A percentile compares a stretch with the other conserved stretches of the same genome.
phyloP scores from a whole-genome alignment of 495 filamentous ascomycete genomes.

The Podospora bellae-mahoneyi region DNA sequence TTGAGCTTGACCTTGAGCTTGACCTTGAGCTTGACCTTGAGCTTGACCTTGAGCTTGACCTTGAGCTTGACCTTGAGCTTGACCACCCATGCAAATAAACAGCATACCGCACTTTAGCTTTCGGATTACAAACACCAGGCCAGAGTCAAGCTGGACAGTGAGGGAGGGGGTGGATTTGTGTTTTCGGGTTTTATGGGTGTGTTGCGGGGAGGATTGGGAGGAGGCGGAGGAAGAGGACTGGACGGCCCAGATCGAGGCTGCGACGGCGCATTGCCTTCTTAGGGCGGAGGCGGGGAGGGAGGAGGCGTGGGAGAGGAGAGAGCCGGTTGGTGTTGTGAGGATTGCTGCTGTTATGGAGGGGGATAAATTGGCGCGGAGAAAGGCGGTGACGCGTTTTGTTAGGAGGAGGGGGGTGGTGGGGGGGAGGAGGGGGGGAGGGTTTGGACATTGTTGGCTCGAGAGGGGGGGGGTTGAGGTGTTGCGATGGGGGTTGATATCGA shows the following conservation, averaged over 20 bases:
- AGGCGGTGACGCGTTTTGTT: slow-evolving; percentile 46
- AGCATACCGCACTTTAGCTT: slow-evolving; percentile 48
- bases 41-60: background rate
- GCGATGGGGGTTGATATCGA: background rate
- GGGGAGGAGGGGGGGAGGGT: slow-evolving; percentile 17
- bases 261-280: slow-evolving; percentile 48
- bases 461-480: background rate
- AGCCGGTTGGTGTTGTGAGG: slow-evolving; percentile 46
- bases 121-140: slow-evolving; percentile 46
- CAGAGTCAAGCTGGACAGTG: slow-evolving; percentile 46
- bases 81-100: slow-evolving; percentile 52
- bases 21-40: too few relatives aligned
- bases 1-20: too few relatives aligned
- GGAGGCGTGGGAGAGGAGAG: slow-evolving; percentile 49
- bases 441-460: slow-evolving; percentile 13
- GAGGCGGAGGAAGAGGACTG: background rate
- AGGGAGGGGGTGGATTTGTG: slow-evolving; percentile 26
- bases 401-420: slow-evolving; percentile 45
- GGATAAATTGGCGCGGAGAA: slow-evolving; percentile 48
- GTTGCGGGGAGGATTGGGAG: slow-evolving; percentile 25
- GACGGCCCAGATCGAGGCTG: slow-evolving; percentile 44
- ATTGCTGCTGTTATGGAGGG: slow-evolving; percentile 39
- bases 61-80: background rate
- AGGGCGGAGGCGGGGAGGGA: slow-evolving; percentile 40
- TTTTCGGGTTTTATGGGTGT: background rate